Base-by-base conservation (phyloP, 495 filamentous ascomycete genomes). In the Podospora didyma region DNA sequence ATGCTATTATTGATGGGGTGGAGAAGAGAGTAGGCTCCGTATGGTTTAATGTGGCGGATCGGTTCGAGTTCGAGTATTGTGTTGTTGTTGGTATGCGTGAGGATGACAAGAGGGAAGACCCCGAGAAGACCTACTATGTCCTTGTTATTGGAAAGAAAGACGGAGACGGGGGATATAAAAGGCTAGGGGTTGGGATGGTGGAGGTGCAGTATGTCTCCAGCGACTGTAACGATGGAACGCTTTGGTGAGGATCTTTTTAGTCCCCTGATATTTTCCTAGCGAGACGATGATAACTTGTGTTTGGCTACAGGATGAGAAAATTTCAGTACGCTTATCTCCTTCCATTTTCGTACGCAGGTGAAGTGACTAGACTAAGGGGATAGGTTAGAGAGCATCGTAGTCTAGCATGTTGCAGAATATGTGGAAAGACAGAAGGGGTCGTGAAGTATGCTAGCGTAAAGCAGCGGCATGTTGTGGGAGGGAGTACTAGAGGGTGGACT, bases 1-100 rank as follows among this genome's bases (percentile, higher is more conserved):
- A 54, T 54, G 17, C 12, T 16, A 46, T 46, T 54, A 4, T 54
- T 11, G 21, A 24, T 45, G 51, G 37, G 37, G 46, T 39, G 22
- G 51, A 54, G 37, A 2, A 54, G 44, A n/a, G n/a, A 31, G 41
- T 54, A 19, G 51, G 51, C 16, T 46, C 37, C 16, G 5, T 54
- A 46, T 54, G 51, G 51, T 46, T 46, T 46, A 39, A 54, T 54
- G 21, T 54, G 51, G 51, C 20, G 46, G 51, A 54, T 31, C 50
- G 21, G 12, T 20, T 53, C 50, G 2, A 28, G 51, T 7, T 54
- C 37, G 19, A 54, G 31, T 4, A 28, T 53, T 53, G 50, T 44
- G 23, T 28, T 24, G 37, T 42, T 54, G 51, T 54, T 46, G 20
- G 37, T 23, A 45, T 54, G 37, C 22, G 4, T 31, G 2, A n/a